A percentile compares a stretch with the other conserved stretches of the same genome.
Evolutionary conservation across 768 basidiomycete species (phyloP).

Genomic region (Rhodosporidiobolus sp.): DNA sequence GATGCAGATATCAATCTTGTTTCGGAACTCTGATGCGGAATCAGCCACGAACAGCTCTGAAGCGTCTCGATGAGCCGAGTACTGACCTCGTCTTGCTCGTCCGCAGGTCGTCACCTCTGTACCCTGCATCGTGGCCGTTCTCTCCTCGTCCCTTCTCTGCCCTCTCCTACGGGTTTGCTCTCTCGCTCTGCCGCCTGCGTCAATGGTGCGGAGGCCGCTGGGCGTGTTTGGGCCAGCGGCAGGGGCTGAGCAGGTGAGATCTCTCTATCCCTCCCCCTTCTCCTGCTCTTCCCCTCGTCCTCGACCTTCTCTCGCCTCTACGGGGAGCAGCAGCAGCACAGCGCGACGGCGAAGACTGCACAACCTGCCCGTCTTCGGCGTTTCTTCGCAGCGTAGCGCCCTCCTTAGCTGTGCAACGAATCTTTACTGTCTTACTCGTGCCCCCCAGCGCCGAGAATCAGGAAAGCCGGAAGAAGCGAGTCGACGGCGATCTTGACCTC

Average conservation of each 20-base stretch:
- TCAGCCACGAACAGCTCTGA: not conserved
- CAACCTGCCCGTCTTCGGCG: no score
- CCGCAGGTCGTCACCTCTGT: not conserved
- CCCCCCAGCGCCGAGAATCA: no score
- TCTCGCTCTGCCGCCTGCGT: not conserved
- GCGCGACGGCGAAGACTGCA: not conserved
- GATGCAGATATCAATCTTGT: constrained; percentile 33
- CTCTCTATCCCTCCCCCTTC: not conserved
- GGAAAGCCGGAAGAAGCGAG: no score
- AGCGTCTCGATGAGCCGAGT: not conserved
- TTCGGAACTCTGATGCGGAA: constrained; percentile 30
- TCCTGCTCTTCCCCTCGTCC: not conserved
- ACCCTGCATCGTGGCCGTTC: no score
- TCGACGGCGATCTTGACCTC: no score
- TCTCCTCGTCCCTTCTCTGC: no score
- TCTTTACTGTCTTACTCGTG: no score
- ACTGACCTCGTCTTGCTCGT: not conserved
- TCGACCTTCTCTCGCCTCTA: no score
- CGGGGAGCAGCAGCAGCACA: not conserved
- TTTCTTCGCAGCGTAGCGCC: no score
- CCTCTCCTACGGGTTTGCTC: no score
- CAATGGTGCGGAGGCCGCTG: not conserved
- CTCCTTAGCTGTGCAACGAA: no score
- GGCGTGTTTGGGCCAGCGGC: not conserved
- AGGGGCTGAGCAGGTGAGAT: not conserved